Conservation (phyloP, 2,329 filamentous ascomycete species). For the Sclerotinia subarctica region DNA sequence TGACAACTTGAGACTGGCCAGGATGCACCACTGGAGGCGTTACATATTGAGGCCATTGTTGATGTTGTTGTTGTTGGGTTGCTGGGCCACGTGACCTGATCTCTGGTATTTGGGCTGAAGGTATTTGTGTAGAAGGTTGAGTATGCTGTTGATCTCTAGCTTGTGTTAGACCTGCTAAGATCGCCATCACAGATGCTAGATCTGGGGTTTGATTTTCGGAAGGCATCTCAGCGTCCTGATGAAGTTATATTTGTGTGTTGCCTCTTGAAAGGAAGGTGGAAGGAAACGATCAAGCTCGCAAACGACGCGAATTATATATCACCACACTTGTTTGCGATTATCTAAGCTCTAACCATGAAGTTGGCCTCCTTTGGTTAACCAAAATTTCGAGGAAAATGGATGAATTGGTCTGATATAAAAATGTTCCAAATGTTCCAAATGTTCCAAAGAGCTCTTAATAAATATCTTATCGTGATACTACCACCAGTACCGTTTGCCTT, state of each 20-base stretch:
- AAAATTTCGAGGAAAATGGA: background rate
- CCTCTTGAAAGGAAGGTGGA: background rate
- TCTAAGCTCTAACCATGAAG: background rate
- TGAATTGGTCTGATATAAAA: background rate
- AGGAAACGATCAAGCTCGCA: background rate
- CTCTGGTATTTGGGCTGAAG: conserved; percentile 39
- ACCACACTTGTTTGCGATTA: background rate
- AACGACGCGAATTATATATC: background rate
- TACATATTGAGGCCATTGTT: conserved; percentile 15
- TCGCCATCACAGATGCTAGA: conserved; percentile 38
- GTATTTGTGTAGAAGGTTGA: conserved; percentile 26
- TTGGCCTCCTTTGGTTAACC: background rate
- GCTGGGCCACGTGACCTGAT: conserved; percentile 30
- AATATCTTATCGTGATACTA: background rate
- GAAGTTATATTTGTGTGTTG: background rate
- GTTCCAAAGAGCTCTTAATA: no score
- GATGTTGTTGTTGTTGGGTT: conserved; percentile 27
- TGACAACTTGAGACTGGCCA: background rate
- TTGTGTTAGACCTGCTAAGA: conserved; percentile 34
- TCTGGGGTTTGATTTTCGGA: conserved; percentile 34
- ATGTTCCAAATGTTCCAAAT: no score
- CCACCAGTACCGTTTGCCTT: no score
- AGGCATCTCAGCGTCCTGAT: conserved; percentile 27
- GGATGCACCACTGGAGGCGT: background rate
- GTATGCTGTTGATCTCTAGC: conserved; percentile 21